Conservation (phyloP, 2,329 filamentous ascomycete species). For the Talaromyces sp. region DNA sequence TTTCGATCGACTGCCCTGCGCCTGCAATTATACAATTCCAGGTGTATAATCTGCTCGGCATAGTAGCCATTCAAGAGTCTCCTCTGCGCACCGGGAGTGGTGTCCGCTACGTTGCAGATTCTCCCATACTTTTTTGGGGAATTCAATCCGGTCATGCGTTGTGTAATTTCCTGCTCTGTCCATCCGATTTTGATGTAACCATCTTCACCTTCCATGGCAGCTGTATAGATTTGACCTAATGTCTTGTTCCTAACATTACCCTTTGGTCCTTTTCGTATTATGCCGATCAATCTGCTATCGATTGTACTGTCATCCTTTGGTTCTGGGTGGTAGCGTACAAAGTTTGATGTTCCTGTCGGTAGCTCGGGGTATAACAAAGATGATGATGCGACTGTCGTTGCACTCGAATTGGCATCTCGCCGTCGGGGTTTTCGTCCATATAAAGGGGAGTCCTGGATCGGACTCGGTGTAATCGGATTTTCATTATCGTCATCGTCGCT, state of each 20-base stretch:
- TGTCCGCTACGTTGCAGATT: neutral
- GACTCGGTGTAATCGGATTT: neutral
- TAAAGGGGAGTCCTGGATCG: neutral
- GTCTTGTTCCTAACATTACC: neutral
- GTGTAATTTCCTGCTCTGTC: neutral
- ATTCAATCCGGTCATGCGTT: neutral
- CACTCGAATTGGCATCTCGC: neutral
- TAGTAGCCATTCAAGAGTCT: neutral
- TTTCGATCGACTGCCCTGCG: neutral
- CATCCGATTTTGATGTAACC: constrained; percentile 9
- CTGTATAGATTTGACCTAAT: neutral
- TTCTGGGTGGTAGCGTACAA: neutral
- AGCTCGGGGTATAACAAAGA: neutral
- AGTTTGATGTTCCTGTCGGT: neutral
- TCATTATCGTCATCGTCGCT: neutral
- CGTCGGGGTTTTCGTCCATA: neutral
- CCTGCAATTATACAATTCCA: neutral
- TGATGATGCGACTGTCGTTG: neutral
- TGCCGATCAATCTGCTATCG: neutral
- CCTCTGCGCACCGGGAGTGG: neutral
- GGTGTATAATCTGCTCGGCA: constrained; percentile 9
- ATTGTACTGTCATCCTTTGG: neutral
- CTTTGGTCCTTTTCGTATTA: neutral
- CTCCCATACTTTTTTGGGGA: neutral
- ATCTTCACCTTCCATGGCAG: neutral